Percentiles rank a stretch among this genome's conserved stretches.
These are phyloP conservation scores for Cordyceps javanica DNA, from an alignment of 2,329 filamentous ascomycete species.

Conservation along the genomic window DNA sequence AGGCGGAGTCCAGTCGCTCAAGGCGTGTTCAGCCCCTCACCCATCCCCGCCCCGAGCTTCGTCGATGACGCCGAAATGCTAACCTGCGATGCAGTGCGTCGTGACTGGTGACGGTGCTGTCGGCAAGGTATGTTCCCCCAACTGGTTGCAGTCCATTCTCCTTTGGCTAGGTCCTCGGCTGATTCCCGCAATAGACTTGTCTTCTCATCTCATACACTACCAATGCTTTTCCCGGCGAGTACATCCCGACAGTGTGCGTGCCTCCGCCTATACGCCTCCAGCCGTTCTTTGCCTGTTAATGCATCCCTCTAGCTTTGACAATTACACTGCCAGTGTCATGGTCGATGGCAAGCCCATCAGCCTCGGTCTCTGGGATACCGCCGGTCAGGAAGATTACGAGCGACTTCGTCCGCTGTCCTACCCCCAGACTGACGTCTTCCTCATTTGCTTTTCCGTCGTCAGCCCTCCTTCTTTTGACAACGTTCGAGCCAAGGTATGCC, in stretches of 20 bases:
- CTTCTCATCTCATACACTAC: conserved; percentile 98
- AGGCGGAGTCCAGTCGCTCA: conserved; percentile 82
- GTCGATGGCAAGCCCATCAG: conserved; percentile 98
- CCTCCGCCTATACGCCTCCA: conserved; percentile 7
- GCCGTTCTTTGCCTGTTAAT: conserved; percentile 15
- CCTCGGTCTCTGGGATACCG: conserved; percentile 95
- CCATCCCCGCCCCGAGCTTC: conserved; percentile 6
- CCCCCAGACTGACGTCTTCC: conserved; percentile 95
- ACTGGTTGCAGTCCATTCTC: neutral
- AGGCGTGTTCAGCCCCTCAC: conserved; percentile 51
- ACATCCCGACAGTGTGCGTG: conserved; percentile 95
- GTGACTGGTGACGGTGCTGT: conserved; percentile 99
- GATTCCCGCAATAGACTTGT: conserved; percentile 65
- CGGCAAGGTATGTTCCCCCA: conserved; percentile 66
- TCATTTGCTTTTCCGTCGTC: conserved; percentile 98
- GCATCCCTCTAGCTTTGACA: conserved; percentile 69
- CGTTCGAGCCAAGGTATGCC: conserved; percentile 88
- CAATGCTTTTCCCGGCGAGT: conserved; percentile 99
- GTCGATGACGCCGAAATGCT: conserved; percentile 30
- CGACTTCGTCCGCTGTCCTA: conserved; percentile 91
- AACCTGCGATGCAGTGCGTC: conserved; percentile 64
- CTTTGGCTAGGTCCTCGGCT: conserved; percentile 18
- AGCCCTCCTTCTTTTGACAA: conserved; percentile 98
- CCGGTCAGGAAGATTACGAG: conserved; percentile 98
- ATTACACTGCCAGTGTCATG: conserved; percentile 98